A percentile compares a stretch with the other conserved stretches of the same genome.
Conservation (phyloP, 257 asterid species). For the Solanum raphanifolium region DNA sequence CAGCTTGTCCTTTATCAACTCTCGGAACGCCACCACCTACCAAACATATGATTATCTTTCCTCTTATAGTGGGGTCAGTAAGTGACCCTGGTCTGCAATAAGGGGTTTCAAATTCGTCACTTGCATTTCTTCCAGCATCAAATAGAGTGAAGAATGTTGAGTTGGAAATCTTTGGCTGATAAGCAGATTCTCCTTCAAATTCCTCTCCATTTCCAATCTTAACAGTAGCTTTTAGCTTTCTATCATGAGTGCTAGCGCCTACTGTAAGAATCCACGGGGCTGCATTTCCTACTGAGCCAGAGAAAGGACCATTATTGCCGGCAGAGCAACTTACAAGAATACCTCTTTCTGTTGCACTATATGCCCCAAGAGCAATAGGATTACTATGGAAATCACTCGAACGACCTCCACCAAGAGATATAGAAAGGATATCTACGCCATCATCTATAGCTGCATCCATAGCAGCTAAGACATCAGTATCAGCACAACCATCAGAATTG, state of each 20-base stretch:
- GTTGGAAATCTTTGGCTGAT: conserved; percentile 13
- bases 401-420: conserved; percentile 11
- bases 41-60: conserved; percentile 33
- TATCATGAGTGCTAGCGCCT: conserved; percentile 35
- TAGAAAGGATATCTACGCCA: conserved; percentile 22
- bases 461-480: conserved; percentile 25
- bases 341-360: conserved; percentile 29
- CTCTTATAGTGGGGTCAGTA: conserved; percentile 9
- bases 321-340: conserved; percentile 37
- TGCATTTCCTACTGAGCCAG: neutral
- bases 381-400: neutral
- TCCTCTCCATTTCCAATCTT: conserved; percentile 19
- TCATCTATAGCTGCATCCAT: conserved; percentile 46
- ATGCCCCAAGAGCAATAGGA: conserved; percentile 23
- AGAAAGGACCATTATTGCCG: conserved; percentile 15
- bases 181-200: conserved; percentile 23
- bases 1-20: conserved; percentile 18
- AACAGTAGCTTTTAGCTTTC: conserved; percentile 22
- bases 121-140: conserved; percentile 11
- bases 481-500: neutral
- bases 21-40: neutral
- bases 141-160: conserved; percentile 14
- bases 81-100: conserved; percentile 13
- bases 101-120: conserved; percentile 1
- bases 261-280: conserved; percentile 50